Percentiles rank a stretch among this genome's conserved stretches.
Conservation (phyloP, 768 basidiomycete genomes). For the Kwoniella dejecticola region DNA sequence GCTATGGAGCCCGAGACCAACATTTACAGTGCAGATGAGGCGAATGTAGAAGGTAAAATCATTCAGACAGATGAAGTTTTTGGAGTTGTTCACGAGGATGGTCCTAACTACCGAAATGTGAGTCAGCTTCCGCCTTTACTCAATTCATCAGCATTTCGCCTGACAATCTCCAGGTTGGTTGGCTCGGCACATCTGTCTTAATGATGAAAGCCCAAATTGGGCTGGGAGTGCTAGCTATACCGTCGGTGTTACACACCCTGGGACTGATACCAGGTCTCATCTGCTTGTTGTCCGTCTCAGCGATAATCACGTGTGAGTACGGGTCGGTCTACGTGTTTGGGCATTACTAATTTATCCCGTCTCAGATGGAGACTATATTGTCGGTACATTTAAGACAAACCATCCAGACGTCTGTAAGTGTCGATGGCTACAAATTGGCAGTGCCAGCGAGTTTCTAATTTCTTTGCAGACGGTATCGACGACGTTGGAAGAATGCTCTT, state of each 20-base stretch:
- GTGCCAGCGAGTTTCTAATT: too few relatives aligned
- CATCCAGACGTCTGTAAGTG: constrained; percentile 42
- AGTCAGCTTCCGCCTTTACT: too few relatives aligned
- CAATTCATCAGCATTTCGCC: not conserved
- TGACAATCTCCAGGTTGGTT: constrained; percentile 6
- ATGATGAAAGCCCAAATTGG: constrained; percentile 42
- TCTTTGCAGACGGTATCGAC: constrained; percentile 15
- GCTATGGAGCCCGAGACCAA: not conserved
- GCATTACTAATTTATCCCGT: constrained; percentile 25
- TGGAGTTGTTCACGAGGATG: constrained; percentile 24
- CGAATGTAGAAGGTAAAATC: not conserved
- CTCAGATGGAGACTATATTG: constrained; percentile 37
- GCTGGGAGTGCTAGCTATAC: constrained; percentile 33
- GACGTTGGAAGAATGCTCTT: constrained; percentile 12
- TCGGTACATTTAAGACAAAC: constrained; percentile 42
- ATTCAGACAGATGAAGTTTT: constrained; percentile 29
- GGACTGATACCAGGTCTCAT: constrained; percentile 25
- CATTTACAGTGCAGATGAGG: not conserved
- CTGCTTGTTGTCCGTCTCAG: constrained; percentile 26
- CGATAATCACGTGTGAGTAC: constrained; percentile 32
- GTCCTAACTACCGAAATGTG: constrained; percentile 31
- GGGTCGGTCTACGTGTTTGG: too few relatives aligned
- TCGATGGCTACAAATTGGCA: not conserved
- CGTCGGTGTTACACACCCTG: constrained; percentile 18
- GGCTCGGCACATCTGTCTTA: constrained; percentile 34